phyloP scores from a whole-genome alignment of 1,284 basidiomycete genomes.

The Ganoderma multipileum region DNA sequence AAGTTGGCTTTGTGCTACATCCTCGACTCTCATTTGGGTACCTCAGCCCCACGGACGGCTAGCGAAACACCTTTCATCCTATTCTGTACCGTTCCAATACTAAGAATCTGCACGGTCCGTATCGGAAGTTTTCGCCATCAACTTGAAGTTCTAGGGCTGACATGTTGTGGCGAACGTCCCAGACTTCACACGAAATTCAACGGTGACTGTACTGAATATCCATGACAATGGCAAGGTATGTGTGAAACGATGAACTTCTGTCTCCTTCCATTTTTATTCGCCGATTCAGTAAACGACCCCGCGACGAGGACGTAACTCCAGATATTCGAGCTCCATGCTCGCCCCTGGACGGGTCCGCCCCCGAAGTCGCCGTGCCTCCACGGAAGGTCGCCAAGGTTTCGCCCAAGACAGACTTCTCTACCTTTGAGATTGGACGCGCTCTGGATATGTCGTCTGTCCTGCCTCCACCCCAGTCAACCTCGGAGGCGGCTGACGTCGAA shows the following conservation, averaged over 20 bases:
- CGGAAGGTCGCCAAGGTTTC: background rate
- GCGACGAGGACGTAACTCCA: background rate
- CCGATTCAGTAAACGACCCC: background rate
- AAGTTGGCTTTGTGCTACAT: too few relatives aligned
- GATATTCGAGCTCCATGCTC: background rate
- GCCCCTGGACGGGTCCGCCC: background rate
- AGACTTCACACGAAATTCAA: too few relatives aligned
- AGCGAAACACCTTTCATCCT: background rate
- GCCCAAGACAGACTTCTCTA: conserved; percentile 5
- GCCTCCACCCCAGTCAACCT: background rate
- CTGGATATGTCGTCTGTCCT: background rate
- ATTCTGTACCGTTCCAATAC: background rate
- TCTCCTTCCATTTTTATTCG: background rate
- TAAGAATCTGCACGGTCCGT: background rate
- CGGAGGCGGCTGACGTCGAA: background rate
- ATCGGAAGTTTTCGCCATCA: too few relatives aligned
- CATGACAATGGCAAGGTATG: background rate
- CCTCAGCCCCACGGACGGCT: background rate
- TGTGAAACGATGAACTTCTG: background rate
- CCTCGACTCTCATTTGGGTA: background rate
- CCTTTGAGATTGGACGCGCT: conserved; percentile 8
- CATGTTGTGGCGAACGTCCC: background rate
- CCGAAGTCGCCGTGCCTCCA: background rate
- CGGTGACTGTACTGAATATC: too few relatives aligned
- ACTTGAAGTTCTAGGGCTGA: background rate